Evolutionary conservation across 129 eudicot species (phyloP), one percentile per base, ranked within the genome.

Genomic region (Pittosporum tobira): DNA sequence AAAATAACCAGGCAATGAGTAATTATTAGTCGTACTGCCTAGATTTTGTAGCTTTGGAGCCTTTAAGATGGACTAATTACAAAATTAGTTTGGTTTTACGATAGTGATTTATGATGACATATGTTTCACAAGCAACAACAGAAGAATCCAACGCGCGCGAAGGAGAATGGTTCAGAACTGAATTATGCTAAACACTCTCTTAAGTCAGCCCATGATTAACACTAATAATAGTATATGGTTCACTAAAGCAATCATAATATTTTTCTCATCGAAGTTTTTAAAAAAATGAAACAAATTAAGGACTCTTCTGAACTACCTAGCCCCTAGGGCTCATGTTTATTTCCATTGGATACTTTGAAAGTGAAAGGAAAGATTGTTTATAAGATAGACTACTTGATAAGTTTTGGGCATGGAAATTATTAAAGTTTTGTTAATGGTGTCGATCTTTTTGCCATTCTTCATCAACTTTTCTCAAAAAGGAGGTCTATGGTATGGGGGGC

Each of bases 191-290:
- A n/a, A 31, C 61, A 31, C 61, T 8, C 21, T 44, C 22, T 25
- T 22, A 59, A 42, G 64, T 59, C 64, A 59, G 25, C 64, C 47
- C 54, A 59, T 40, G 19, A 43, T 59, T 51, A 59, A 25, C 25
- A 59, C n/a, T n/a, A n/a, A n/a, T n/a, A n/a, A n/a, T n/a, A n/a
- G n/a, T n/a, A n/a, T n/a, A n/a, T n/a, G n/a, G n/a, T n/a, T n/a
- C n/a, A n/a, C n/a, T n/a, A n/a, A n/a, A n/a, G n/a, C n/a, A n/a
- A n/a, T n/a, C n/a, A n/a, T n/a, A 59, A 22, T 25, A 59, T 43
- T 59, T 27, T 22, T 10, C 38, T 13, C 42, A 38, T 16, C 43
- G 64, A 40, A 24, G 64, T 59, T 59, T 20, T 25, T 6, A 24
- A 25, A n/a, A 51, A 51, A 51, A 51, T 24, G 29, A 27, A 42